Evolutionary conservation across 352 stramenopile species (phyloP), one percentile per base, ranked within the genome.

Genomic region (Phytopythium boreale): DNA sequence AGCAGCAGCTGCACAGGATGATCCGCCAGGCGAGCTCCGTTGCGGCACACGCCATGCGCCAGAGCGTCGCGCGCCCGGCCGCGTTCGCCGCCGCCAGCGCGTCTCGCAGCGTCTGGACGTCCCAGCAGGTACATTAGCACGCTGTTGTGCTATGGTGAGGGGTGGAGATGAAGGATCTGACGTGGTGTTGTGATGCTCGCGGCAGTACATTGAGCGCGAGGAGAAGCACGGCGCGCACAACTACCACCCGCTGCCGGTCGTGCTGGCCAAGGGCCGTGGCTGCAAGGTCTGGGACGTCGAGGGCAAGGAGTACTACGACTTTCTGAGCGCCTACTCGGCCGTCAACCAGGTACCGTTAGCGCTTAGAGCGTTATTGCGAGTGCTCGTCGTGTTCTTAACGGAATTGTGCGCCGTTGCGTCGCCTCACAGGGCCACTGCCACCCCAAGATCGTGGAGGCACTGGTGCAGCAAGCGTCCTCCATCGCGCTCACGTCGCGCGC

Each of bases 221-320:
- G 82, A 98, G 59, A 89, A 97, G 64, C 93, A 92, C 64, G 96
- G 97, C 3, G 97, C 97, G 24, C 91, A 99, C 71, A 99, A 99
- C 83, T 99, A 99, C 80, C 86, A 98, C 72, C 98, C 98, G 47
- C 77, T 99, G 37, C 97, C 97, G 10, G 97, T 99, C 20, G 97
- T 99, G 50, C 79, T 99, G 22, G 79, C 74, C 14, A 85, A 91
- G 56, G 96, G 89, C 62, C 75, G 94, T 75, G 94, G 96, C 53
- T 98, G 96, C 67, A 93, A 98, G 66, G 93, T 99, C 51, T 99
- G 90, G 88, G 96, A 99, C 76, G 88, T 98, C 8, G 89, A 99
- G 43, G 97, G 95, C 36, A 97, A 97, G 59, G 82, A 98, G 82
- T 99, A 99, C 78, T 98, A 92, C 70, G 98, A 99, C 77, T 99